phyloP scores from a whole-genome alignment of 352 stramenopile species.

The Phytopythium oedochilum region DNA sequence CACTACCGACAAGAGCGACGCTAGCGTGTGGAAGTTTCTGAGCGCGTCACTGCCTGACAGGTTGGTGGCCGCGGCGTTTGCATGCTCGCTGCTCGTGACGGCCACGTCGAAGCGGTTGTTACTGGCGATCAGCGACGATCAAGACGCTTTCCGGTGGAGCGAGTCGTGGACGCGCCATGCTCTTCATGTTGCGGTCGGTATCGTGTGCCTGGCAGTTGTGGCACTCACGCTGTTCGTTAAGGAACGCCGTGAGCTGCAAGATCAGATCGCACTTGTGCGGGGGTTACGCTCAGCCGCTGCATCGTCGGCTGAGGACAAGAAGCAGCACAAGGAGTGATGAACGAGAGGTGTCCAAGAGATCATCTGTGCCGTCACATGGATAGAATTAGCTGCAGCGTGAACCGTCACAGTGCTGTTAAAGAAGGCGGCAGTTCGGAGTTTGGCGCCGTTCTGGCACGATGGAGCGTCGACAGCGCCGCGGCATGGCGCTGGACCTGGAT shows the following conservation, averaged over 20 bases:
- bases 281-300: slow-evolving; percentile 2
- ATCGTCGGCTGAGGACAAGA: slow-evolving; percentile 20
- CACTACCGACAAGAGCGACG: not conserved
- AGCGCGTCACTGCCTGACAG: slow-evolving; percentile 40
- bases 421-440: not conserved
- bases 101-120: slow-evolving; percentile 34
- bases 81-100: slow-evolving; percentile 32
- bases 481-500: not conserved
- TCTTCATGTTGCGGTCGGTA: slow-evolving; percentile 41
- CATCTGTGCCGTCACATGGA: not conserved
- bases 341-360: not conserved
- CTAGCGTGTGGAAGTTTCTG: slow-evolving; percentile 32
- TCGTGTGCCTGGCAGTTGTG: slow-evolving; percentile 36
- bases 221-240: slow-evolving; percentile 36
- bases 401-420: not conserved
- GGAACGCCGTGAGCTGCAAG: slow-evolving; percentile 35
- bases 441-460: not conserved
- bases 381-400: not conserved
- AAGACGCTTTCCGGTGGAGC: not conserved
- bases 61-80: slow-evolving; percentile 43
- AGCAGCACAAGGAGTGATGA: slow-evolving; percentile 4
- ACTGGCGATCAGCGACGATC: slow-evolving; percentile 6
- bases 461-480: not conserved
- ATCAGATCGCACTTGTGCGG: slow-evolving; percentile 26
- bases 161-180: slow-evolving; percentile 32